Evolutionary conservation across 2,329 filamentous ascomycete species (phyloP).

Genomic region (Helminthosporium solani): DNA sequence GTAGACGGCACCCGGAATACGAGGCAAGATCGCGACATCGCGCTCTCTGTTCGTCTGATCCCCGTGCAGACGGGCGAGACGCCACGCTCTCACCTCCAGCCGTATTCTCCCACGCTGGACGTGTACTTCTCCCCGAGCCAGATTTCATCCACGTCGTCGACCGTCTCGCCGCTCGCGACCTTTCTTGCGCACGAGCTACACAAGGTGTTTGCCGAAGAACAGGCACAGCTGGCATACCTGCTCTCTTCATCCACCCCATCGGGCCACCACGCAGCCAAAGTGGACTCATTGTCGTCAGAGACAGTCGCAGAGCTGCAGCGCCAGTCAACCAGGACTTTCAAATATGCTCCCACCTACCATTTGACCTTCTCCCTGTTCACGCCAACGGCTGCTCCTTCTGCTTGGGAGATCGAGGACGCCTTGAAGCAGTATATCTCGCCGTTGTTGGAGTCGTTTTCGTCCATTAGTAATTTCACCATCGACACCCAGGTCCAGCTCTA

Average conservation of each 20-base stretch:
- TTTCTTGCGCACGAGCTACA: constrained; percentile 79
- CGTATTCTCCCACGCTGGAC: constrained; percentile 70
- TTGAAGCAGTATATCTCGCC: constrained; percentile 79
- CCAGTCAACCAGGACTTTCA: constrained; percentile 80
- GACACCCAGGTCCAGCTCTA: constrained; percentile 96
- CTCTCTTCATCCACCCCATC: constrained; percentile 48
- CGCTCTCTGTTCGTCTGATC: constrained; percentile 69
- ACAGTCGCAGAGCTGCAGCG: constrained; percentile 56
- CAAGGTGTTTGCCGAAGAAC: constrained; percentile 81
- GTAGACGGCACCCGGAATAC: constrained; percentile 26
- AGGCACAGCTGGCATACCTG: constrained; percentile 66
- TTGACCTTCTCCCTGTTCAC: constrained; percentile 95
- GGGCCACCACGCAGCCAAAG: constrained; percentile 45
- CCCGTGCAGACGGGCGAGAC: constrained; percentile 57
- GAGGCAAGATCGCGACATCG: constrained; percentile 52
- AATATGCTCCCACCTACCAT: constrained; percentile 92
- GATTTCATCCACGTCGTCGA: constrained; percentile 65
- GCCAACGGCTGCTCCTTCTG: constrained; percentile 71
- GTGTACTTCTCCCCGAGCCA: constrained; percentile 73
- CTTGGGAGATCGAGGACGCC: constrained; percentile 86
- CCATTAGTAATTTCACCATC: constrained; percentile 92
- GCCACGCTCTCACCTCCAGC: constrained; percentile 63
- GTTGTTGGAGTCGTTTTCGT: constrained; percentile 72
- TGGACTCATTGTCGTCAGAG: constrained; percentile 54
- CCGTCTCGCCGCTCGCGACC: constrained; percentile 70